phyloP scores from a whole-genome alignment of 176 grass and related monocot genomes.

The Bromus sterilis region DNA sequence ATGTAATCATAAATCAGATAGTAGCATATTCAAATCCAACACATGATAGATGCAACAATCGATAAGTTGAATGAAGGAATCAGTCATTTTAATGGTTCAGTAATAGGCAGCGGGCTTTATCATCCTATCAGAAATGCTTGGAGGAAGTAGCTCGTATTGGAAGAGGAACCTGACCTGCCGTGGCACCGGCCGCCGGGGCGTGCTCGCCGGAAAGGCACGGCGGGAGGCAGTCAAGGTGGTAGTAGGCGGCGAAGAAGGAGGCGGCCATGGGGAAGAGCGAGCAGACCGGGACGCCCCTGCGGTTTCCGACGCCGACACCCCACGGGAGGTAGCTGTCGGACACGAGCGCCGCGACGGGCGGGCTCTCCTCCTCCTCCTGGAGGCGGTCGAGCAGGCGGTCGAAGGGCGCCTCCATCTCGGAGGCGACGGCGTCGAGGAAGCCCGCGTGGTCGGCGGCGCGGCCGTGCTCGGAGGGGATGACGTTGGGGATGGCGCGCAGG shows the following conservation, averaged over 20 bases:
- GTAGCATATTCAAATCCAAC: background rate
- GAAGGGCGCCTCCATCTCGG: constrained; percentile 51
- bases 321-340: constrained; percentile 38
- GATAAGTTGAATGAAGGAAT: background rate
- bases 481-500: constrained; percentile 54
- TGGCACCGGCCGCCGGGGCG: background rate
- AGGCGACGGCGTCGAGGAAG: constrained; percentile 49
- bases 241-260: constrained; percentile 35
- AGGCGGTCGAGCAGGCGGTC: constrained; percentile 46
- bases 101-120: background rate
- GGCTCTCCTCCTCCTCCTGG: background rate
- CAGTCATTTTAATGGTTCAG: background rate
- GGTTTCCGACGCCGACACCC: constrained; percentile 44
- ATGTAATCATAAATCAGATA: background rate
- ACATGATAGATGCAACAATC: background rate
- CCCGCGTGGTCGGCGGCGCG: constrained; percentile 43
- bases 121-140: background rate
- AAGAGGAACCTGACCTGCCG: constrained; percentile 3
- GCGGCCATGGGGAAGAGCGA: constrained; percentile 50
- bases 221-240: constrained; percentile 24
- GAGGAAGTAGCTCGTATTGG: background rate
- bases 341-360: constrained; percentile 32
- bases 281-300: constrained; percentile 43
- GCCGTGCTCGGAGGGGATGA: constrained; percentile 60
- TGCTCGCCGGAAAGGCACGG: background rate